Evolutionary conservation across 331 rosid genomes (phyloP).

Genomic region (Pyracantha coccinea): DNA sequence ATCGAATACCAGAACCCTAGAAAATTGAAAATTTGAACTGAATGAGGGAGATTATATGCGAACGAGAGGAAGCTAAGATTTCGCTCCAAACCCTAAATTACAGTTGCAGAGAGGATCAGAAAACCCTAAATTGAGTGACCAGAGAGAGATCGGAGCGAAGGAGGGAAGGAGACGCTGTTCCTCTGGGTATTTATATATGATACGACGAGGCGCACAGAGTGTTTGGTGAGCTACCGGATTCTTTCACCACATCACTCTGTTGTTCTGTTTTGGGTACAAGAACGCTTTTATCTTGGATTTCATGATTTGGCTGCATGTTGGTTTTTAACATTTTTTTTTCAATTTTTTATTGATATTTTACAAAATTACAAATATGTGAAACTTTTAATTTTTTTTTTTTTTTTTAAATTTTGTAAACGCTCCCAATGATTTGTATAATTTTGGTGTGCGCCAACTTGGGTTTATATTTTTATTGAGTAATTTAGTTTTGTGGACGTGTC

Average conservation of each 20-base stretch:
- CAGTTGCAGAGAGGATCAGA: background rate
- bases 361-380: no score
- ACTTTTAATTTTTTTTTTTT: no score
- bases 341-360: no score
- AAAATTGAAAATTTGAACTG: background rate
- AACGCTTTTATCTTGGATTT: background rate
- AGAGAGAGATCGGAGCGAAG: slow-evolving; percentile 1
- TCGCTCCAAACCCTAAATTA: background rate
- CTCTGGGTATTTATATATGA: background rate
- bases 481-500: no score
- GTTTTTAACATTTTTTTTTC: background rate
- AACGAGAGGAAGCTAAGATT: background rate
- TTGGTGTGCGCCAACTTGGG: no score
- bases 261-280: background rate
- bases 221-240: background rate
- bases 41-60: background rate
- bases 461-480: no score
- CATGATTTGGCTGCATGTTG: background rate
- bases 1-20: slow-evolving; percentile 5
- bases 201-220: background rate
- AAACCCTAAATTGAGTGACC: background rate
- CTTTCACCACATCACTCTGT: background rate
- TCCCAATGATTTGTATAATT: no score
- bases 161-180: background rate
- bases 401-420: no score